Evolutionary conservation across 352 stramenopile species (phyloP), one percentile per base, ranked within the genome.

Genomic region (Pythium guiyangense): DNA sequence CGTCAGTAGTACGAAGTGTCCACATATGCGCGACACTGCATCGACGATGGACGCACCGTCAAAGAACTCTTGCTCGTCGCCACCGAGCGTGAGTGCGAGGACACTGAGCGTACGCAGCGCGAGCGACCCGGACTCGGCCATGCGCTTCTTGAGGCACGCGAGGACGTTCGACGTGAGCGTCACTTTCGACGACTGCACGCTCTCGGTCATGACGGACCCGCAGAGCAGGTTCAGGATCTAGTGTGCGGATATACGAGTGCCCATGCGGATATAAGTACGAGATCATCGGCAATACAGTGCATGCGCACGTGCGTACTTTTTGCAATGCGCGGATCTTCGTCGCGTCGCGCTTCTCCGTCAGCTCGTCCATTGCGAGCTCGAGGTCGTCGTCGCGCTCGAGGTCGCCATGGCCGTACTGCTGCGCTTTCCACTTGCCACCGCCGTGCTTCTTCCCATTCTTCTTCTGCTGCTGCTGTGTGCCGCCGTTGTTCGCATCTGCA

Each of bases 281-380:
- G 39, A 11, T 17, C n/a, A n/a, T n/a, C n/a, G n/a, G n/a, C n/a
- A n/a, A n/a, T n/a, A n/a, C n/a, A n/a, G n/a, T n/a, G n/a, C n/a
- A n/a, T n/a, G n/a, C n/a, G n/a, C n/a, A n/a, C n/a, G n/a, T n/a
- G n/a, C 20, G 63, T 29, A 70, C 67, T 55, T 81, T 81, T 18
- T 76, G 59, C 18, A 88, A 59, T 11, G 75, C 78, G n/a, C 69
- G 56, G 56, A 85, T 63, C 57, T 86, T 86, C 43, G 68, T 80
- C 18, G 67, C 67, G 54, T 88, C 78, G 44, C 78, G 73, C 68
- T 88, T 88, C 66, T 88, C 78, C 20, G 45, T 64, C 44, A 88
- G 72, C 55, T 82, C 62, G 46, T 84, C 78, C 26, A 86, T 71
- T 6, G 71, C 71, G 6, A 71, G 63, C 46, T 87, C 72, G 22